Percentiles rank a stretch among this genome's conserved stretches.
These are phyloP conservation scores for Guadua angustifolia DNA, from an alignment of 176 grass and related monocot genomes.

Conservation along the genomic window DNA sequence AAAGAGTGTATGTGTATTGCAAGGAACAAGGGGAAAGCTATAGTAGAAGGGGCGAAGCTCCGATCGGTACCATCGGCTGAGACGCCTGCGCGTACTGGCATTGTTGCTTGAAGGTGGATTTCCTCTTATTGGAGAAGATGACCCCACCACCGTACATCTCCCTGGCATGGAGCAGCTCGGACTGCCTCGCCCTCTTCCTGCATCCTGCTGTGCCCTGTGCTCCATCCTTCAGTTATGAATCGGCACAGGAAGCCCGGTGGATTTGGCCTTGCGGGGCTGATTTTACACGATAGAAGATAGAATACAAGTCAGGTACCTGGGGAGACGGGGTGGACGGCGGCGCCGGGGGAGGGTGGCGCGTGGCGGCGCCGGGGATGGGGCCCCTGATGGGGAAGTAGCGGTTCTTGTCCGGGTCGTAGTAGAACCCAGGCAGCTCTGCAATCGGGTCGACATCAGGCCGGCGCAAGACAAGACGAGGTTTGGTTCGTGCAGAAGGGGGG, in stretches of 20 bases:
- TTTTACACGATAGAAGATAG: background rate
- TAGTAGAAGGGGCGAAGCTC: background rate
- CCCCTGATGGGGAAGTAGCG: slow-evolving; percentile 78
- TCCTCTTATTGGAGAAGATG: slow-evolving; percentile 47
- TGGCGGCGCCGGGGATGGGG: slow-evolving; percentile 66
- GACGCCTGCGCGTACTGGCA: slow-evolving; percentile 68
- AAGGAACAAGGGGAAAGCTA: background rate
- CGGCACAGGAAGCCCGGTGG: background rate
- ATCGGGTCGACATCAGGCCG: slow-evolving; percentile 11
- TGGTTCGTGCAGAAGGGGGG: background rate
- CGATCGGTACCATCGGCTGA: slow-evolving; percentile 51
- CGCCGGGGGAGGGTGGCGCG: slow-evolving; percentile 25
- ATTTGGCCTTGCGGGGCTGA: background rate
- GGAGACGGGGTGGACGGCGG: slow-evolving; percentile 1
- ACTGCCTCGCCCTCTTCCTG: slow-evolving; percentile 55
- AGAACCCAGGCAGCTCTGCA: slow-evolving; percentile 79
- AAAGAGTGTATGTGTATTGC: background rate
- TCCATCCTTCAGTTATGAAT: background rate
- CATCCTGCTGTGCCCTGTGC: background rate
- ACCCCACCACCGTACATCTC: slow-evolving; percentile 66
- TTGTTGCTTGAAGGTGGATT: slow-evolving; percentile 59
- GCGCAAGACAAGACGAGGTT: background rate
- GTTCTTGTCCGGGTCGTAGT: slow-evolving; percentile 81
- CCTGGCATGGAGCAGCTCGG: slow-evolving; percentile 60
- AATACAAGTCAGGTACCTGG: background rate